Base-by-base conservation (phyloP, 83 land plant genomes). In the Larix sibirica region DNA sequence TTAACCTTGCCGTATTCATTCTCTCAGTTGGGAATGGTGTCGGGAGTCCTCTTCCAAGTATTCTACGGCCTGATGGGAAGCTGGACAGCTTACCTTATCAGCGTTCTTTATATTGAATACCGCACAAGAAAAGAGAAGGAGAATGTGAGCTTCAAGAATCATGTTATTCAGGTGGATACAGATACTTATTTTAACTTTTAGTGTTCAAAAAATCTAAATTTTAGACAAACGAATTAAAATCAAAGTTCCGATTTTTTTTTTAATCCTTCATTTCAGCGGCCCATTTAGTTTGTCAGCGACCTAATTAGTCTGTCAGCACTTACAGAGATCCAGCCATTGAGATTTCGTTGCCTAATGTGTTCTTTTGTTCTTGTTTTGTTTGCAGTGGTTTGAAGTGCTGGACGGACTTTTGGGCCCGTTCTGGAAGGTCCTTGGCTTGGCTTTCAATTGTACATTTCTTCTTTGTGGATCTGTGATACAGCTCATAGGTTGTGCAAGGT, bases 401-500 rank as follows among this genome's bases (percentile, higher is more conserved):
- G 96, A 91, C 69, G 94, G 94, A 24, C 77, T 95, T 38, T 80
- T 95, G 66, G 98, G 98, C 10, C 94, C 93, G 1, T 90, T 87
- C 80, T 94, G 96, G 91, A 92, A 90, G 61, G 91, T 87, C 2
- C 75, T 83, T 6, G 96, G 96, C 12, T 87, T 95, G 69, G 96
- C 92, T 14, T 95, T 95, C 93, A 95, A 95, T 87, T 92, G 92
- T 81, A 92, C 89, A 75, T 95, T 93, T 81, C 93, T 93, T 17
- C 86, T 94, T 56, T 92, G 88, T 62, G 98, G 94, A 79, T 92
- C 94, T 65, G 96, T 94, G 67, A 92, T 95, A 10, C 98, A 95
- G 80, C 92, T 95, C 76, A 95, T 94, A 4, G 98, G 91, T 66
- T 94, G 96, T 83, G 98, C 96, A 58, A 95, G 97, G 97, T 93